Evolutionary conservation across 2,329 filamentous ascomycete species (phyloP).

Genomic region (Lecanicillium sp.): DNA sequence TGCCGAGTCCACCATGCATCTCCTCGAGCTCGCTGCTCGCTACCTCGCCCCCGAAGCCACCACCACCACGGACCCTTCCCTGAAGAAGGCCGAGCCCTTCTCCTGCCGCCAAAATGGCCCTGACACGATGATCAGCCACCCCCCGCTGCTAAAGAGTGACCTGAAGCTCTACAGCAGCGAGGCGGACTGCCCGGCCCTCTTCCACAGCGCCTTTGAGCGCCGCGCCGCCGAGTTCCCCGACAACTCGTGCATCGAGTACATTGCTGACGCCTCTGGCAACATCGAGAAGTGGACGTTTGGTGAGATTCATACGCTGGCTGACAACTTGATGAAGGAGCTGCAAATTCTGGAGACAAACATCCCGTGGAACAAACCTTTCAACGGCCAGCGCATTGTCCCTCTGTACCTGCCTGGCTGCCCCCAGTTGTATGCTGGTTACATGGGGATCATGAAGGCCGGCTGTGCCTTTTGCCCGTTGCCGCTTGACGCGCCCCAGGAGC

Average conservation of each 20-base stretch:
- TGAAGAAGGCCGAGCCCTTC: constrained; percentile 6
- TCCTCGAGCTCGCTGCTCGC: constrained; percentile 13
- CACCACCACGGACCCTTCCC: background rate
- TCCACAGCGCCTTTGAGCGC: constrained; percentile 12
- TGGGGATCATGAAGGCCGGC: constrained; percentile 17
- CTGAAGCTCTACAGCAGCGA: constrained; percentile 3
- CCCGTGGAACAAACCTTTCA: constrained; percentile 33
- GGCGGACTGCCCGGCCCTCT: constrained; percentile 9
- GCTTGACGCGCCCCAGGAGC: constrained; percentile 12
- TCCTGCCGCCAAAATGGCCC: constrained; percentile 12
- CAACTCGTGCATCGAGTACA: constrained; percentile 11
- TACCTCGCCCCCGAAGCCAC: constrained; percentile 6
- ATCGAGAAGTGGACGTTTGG: constrained; percentile 11
- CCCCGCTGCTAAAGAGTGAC: constrained; percentile 11
- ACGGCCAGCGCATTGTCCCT: constrained; percentile 34
- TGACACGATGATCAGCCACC: constrained; percentile 7
- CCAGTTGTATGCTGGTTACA: constrained; percentile 11
- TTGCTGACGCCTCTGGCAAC: constrained; percentile 5
- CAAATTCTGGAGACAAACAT: constrained; percentile 29
- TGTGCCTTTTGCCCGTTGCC: constrained; percentile 9
- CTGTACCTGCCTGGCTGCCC: constrained; percentile 13
- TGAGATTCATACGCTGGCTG: constrained; percentile 4
- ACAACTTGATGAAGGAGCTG: constrained; percentile 6
- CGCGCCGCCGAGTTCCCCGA: constrained; percentile 7
- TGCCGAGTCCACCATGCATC: background rate